phyloP scores from a whole-genome alignment of 345 rosid species.

The Brassica napus region Da-Ae NC_063448.1:24880501-24881000 shows the following conservation, averaged over 20 bases:
- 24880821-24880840: conserved; percentile 96
- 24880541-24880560: conserved; percentile 99
- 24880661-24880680: conserved; percentile 94
- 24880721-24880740: not conserved
- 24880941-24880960: not conserved
- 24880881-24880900: conserved; percentile 99
- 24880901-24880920: conserved; percentile 96
- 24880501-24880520: conserved; percentile 94
- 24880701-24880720: conserved; percentile 64
- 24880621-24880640: conserved; percentile 93
- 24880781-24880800: conserved; percentile 99
- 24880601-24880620: conserved; percentile 97
- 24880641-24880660: conserved; percentile 94
- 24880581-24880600: conserved; percentile 95
- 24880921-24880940: conserved; percentile 43
- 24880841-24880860: conserved; percentile 97
- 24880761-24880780: conserved; percentile 47
- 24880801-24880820: conserved; percentile 92
- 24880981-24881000: conserved; percentile 1
- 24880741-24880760: not conserved
- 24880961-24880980: not conserved
- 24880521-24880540: conserved; percentile 87
- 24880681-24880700: conserved; percentile 99
- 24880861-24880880: conserved; percentile 98
- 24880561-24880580: conserved; percentile 89